Evolutionary conservation across 2,329 filamentous ascomycete genomes (phyloP).

Genomic region (Clonostachys rosea): DNA sequence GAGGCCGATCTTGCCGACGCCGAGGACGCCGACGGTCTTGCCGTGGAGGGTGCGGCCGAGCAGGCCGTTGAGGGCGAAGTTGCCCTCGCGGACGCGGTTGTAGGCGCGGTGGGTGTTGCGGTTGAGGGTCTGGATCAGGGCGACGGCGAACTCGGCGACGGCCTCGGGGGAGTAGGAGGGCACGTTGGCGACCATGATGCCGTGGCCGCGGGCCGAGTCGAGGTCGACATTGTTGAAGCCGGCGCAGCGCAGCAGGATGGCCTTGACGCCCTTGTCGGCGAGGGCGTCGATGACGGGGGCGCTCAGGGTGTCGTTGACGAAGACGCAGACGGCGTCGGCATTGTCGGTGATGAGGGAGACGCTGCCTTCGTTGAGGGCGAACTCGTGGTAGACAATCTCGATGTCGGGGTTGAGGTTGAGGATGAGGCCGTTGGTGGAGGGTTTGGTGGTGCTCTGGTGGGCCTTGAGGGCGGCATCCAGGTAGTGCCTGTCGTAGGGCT

Average conservation of each 20-base stretch:
- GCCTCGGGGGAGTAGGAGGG: constrained; percentile 66
- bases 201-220: constrained; percentile 42
- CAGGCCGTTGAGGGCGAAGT: constrained; percentile 63
- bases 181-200: constrained; percentile 60
- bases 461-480: constrained; percentile 35
- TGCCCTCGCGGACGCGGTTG: constrained; percentile 63
- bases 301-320: constrained; percentile 60
- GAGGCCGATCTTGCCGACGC: constrained; percentile 61
- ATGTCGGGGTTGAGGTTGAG: constrained; percentile 12
- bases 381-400: constrained; percentile 53
- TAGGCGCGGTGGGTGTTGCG: constrained; percentile 65
- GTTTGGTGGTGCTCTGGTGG: constrained; percentile 16
- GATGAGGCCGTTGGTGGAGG: constrained; percentile 13
- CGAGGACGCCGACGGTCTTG: constrained; percentile 63
- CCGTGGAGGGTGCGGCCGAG: constrained; percentile 56
- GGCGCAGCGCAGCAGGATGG: constrained; percentile 61
- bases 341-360: constrained; percentile 42
- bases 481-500: constrained; percentile 57
- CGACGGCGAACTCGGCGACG: constrained; percentile 66
- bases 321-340: constrained; percentile 58
- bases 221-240: constrained; percentile 67
- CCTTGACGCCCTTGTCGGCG: constrained; percentile 42
- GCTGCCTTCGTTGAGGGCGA: constrained; percentile 50
- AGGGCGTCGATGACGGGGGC: constrained; percentile 46
- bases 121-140: constrained; percentile 62